Evolutionary conservation across 306 rosid species (phyloP).

Genomic region (Cucurbita pepo): DNA sequence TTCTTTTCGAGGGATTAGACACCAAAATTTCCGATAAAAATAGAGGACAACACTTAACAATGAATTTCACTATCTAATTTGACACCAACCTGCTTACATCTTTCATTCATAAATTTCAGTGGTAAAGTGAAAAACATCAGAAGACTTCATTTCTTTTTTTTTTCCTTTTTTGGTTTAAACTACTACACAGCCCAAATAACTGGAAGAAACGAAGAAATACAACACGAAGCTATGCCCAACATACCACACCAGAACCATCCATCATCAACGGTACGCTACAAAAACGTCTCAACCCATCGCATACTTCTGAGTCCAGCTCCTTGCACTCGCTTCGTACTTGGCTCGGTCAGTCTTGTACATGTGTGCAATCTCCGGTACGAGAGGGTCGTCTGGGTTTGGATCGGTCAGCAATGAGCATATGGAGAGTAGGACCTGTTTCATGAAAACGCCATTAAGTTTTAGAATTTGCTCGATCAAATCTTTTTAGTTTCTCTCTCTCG

Average conservation of each 20-base stretch:
- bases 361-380: conserved; percentile 67
- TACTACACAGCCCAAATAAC: conserved; percentile 5
- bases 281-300: conserved; percentile 41
- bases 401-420: conserved; percentile 70
- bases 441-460: neutral
- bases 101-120: conserved; percentile 2
- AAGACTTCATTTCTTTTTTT: neutral
- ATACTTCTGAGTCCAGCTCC: conserved; percentile 75
- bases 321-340: conserved; percentile 59
- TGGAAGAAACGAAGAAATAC: neutral
- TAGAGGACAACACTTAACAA: neutral
- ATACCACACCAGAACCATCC: neutral
- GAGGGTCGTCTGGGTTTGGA: conserved; percentile 74
- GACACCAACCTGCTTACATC: neutral
- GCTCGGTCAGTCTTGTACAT: conserved; percentile 59
- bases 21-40: neutral
- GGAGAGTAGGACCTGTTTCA: conserved; percentile 48
- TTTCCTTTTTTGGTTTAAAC: neutral
- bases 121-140: neutral
- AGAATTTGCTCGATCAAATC: neutral
- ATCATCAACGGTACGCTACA: neutral
- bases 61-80: neutral
- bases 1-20: neutral
- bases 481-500: neutral
- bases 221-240: neutral